A percentile compares a stretch with the other conserved stretches of the same genome.
Conservation (phyloP, 1,284 basidiomycete genomes). For the Limonomyces culmigenus region DNA sequence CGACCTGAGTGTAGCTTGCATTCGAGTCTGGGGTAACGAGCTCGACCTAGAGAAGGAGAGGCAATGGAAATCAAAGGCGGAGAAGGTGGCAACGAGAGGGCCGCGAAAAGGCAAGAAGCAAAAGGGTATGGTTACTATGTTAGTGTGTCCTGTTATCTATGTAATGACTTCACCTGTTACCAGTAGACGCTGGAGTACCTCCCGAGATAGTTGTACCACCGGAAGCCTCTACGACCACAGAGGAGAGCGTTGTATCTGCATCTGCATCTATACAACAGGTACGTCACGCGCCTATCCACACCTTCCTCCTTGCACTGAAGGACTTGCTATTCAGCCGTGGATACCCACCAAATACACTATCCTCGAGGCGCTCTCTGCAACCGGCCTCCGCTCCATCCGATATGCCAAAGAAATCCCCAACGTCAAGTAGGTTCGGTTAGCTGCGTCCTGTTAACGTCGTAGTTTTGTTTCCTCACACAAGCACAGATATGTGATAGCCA, state of each 20-base stretch:
- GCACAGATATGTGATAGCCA: slow-evolving; percentile 77
- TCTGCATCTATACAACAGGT: no score
- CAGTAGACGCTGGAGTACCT: no score
- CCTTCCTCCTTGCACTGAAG: no score
- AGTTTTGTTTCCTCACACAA: neutral
- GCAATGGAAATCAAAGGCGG: slow-evolving; percentile 44
- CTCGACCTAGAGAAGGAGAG: slow-evolving; percentile 49
- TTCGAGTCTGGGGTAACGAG: slow-evolving; percentile 72
- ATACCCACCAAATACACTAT: slow-evolving; percentile 68
- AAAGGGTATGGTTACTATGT: neutral
- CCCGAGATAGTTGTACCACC: no score
- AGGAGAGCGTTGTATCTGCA: no score
- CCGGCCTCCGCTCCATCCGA: slow-evolving; percentile 88
- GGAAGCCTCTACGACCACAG: no score
- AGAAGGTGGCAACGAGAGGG: no score
- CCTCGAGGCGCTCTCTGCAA: slow-evolving; percentile 93
- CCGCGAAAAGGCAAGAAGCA: slow-evolving; percentile 16
- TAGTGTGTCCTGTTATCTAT: neutral
- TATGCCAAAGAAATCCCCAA: slow-evolving; percentile 96
- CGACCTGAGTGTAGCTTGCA: slow-evolving; percentile 82
- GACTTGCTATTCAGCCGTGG: neutral
- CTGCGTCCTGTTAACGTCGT: neutral
- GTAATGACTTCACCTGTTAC: no score
- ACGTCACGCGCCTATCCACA: no score
- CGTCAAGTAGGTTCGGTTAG: slow-evolving; percentile 40